Evolutionary conservation across 1,284 basidiomycete genomes (phyloP).

Genomic region (Wallemia hederae): DNA sequence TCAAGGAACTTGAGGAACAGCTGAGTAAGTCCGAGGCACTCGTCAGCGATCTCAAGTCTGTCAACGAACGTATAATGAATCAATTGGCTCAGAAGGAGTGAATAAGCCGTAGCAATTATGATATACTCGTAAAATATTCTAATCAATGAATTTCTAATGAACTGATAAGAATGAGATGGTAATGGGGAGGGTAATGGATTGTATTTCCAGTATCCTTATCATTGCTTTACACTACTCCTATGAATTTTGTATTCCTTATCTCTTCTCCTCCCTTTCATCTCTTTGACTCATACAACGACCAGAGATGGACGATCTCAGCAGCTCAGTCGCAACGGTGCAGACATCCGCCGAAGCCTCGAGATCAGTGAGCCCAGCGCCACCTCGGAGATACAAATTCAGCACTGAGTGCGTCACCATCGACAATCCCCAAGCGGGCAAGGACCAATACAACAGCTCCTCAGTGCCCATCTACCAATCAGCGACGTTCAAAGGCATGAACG

Average conservation of each 20-base stretch:
- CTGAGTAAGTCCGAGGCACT: background rate
- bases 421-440: slow-evolving; percentile 35
- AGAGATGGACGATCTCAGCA: background rate
- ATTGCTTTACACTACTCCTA: too few relatives aligned
- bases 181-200: too few relatives aligned
- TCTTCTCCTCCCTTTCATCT: too few relatives aligned
- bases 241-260: too few relatives aligned
- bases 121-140: too few relatives aligned
- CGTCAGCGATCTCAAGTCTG: background rate
- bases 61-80: background rate
- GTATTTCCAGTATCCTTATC: too few relatives aligned
- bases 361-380: background rate
- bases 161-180: too few relatives aligned
- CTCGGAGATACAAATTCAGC: slow-evolving; percentile 29
- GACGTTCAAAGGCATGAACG: slow-evolving; percentile 84
- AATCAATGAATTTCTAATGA: too few relatives aligned
- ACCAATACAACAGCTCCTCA: slow-evolving; percentile 78
- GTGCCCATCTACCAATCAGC: slow-evolving; percentile 95
- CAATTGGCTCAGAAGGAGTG: background rate
- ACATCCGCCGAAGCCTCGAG: background rate
- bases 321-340: background rate
- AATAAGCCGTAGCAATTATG: too few relatives aligned
- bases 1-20: background rate
- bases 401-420: slow-evolving; percentile 81
- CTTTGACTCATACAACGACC: background rate